Percentiles rank a stretch among this genome's conserved stretches.
phyloP scores from a whole-genome alignment of 2,329 filamentous ascomycete species.

The Ophiognomonia clavigignenti-juglandacearum region DNA sequence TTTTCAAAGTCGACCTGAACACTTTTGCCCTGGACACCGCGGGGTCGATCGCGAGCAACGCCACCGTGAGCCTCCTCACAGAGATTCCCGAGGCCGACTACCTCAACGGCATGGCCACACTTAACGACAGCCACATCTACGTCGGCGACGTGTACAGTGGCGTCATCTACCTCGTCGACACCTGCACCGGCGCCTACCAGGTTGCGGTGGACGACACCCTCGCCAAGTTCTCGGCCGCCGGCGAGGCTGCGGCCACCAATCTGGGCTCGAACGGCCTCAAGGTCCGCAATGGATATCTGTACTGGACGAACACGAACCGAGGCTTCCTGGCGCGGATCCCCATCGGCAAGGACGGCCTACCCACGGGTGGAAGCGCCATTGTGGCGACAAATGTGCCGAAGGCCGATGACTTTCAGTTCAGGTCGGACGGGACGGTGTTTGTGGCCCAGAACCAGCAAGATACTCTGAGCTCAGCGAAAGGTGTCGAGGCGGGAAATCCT shows the following conservation, averaged over 20 bases:
- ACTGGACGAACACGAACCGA: conserved; percentile 23
- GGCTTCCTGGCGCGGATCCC: conserved; percentile 5
- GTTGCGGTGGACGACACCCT: conserved; percentile 19
- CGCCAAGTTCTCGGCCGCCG: conserved; percentile 19
- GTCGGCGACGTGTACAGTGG: conserved; percentile 24
- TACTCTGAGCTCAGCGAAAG: neutral
- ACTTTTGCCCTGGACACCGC: neutral
- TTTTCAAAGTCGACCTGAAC: conserved; percentile 6
- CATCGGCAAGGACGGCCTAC: conserved; percentile 2
- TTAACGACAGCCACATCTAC: conserved; percentile 19
- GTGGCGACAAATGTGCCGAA: conserved; percentile 1
- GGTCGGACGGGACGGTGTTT: neutral
- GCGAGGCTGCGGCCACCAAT: neutral
- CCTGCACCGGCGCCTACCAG: conserved; percentile 16
- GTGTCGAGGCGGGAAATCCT: neutral
- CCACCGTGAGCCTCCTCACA: conserved; percentile 4
- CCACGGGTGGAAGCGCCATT: neutral
- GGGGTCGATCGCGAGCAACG: neutral
- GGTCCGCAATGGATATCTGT: conserved; percentile 21
- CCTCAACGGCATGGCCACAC: conserved; percentile 22
- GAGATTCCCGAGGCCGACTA: conserved; percentile 17
- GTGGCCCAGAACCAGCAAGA: conserved; percentile 7
- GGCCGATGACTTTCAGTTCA: conserved; percentile 10
- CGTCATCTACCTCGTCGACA: conserved; percentile 23
- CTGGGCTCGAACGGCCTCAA: conserved; percentile 26